phyloP scores from a whole-genome alignment of 768 basidiomycete species.

The Tricholoma saponaceum region DNA sequence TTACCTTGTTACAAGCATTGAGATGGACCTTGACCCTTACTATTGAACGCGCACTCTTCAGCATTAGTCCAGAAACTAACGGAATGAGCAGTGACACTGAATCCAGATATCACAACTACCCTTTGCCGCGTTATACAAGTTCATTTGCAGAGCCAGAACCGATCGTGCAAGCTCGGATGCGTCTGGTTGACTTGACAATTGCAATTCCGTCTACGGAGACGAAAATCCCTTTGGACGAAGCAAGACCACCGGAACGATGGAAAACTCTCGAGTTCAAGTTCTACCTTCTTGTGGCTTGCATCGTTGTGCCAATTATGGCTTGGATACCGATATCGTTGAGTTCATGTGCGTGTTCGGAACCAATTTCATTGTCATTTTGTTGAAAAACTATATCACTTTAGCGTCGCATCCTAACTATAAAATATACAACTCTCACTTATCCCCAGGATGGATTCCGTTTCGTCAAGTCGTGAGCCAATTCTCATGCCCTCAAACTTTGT shows the following conservation, averaged over 20 bases:
- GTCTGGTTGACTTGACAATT: conserved; percentile 46
- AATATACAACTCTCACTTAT: conserved; percentile 53
- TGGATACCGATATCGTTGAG: conserved; percentile 76
- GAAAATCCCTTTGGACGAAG: conserved; percentile 18
- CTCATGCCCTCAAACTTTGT: background rate
- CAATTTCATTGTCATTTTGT: background rate
- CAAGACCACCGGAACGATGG: conserved; percentile 58
- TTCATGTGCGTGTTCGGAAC: conserved; percentile 49
- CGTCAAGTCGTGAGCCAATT: conserved; percentile 62
- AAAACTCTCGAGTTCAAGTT: conserved; percentile 72
- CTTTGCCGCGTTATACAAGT: background rate
- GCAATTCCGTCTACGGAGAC: conserved; percentile 44
- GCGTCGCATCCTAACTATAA: conserved; percentile 74
- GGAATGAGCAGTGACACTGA: conserved; percentile 1
- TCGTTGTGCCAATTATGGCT: conserved; percentile 70
- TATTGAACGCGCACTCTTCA: background rate
- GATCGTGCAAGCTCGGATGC: conserved; percentile 17
- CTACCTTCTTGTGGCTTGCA: conserved; percentile 58
- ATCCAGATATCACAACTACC: background rate
- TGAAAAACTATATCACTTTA: conserved; percentile 23
- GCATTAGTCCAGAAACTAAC: background rate
- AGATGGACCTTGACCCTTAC: background rate
- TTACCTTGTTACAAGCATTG: background rate
- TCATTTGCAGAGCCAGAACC: conserved; percentile 1
- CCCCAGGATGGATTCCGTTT: conserved; percentile 78